phyloP scores from a whole-genome alignment of 2,329 filamentous ascomycete genomes.

The Fusarium longipes region DNA sequence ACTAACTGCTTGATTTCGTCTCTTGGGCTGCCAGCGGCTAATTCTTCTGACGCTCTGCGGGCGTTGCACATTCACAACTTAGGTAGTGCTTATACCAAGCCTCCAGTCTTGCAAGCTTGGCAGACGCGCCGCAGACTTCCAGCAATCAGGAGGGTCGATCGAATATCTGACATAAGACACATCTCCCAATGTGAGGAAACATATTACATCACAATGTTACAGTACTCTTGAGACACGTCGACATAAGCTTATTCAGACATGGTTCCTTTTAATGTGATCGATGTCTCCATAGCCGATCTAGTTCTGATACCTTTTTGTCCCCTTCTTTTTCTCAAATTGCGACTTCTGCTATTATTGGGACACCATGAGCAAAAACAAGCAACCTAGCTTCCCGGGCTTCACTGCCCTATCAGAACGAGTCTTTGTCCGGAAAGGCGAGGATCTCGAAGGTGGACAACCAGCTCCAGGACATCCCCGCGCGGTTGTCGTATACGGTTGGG shows the following conservation, averaged over 20 bases:
- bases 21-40: too few species aligned
- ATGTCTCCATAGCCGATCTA: fast-evolving
- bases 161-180: background rate
- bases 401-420: background rate
- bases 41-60: too few species aligned
- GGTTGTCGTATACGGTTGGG: constrained; percentile 19
- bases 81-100: background rate
- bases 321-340: background rate
- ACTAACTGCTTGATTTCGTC: too few species aligned
- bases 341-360: fast-evolving
- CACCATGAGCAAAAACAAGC: background rate
- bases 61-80: too few species aligned
- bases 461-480: background rate
- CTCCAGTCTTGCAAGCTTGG: too few species aligned
- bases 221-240: background rate
- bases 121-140: background rate
- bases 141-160: background rate
- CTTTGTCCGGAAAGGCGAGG: background rate
- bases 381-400: background rate
- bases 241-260: background rate
- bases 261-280: background rate
- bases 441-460: fast-evolving
- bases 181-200: background rate
- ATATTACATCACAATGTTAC: too few species aligned
- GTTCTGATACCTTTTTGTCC: too few species aligned